Conservation (phyloP, 2,329 filamentous ascomycete species). For the Fusarium compactum region DNA sequence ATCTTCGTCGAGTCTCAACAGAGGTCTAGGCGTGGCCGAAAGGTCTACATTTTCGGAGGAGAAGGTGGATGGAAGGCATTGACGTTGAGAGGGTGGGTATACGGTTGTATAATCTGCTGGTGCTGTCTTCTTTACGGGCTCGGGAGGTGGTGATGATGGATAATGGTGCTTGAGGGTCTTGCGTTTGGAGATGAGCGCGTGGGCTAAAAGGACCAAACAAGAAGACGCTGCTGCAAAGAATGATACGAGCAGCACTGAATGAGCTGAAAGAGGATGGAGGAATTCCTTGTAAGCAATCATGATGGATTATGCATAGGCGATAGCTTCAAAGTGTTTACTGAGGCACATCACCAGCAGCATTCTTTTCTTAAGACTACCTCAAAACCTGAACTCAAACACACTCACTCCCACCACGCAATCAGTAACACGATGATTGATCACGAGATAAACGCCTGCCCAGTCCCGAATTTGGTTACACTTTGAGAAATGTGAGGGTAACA, state of each 20-base stretch:
- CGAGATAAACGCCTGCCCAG: conserved; percentile 25
- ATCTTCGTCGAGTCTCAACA: conserved; percentile 52
- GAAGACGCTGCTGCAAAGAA: conserved; percentile 20
- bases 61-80: conserved; percentile 16
- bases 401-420: not conserved
- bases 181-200: conserved; percentile 32
- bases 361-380: conserved; percentile 31
- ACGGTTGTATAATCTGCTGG: conserved; percentile 43
- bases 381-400: not conserved
- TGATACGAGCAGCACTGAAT: conserved; percentile 12
- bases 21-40: conserved; percentile 27
- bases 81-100: conserved; percentile 47
- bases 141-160: conserved; percentile 21
- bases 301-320: not conserved
- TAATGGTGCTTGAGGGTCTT: conserved; percentile 31
- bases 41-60: conserved; percentile 16
- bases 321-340: not conserved
- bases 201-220: conserved; percentile 32
- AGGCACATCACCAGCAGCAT: conserved; percentile 8
- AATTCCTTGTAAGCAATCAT: conserved; percentile 32
- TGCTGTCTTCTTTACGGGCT: conserved; percentile 30
- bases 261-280: conserved; percentile 1
- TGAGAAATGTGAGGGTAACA: conserved; percentile 37
- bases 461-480: conserved; percentile 28
- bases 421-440: not conserved